These are phyloP conservation scores for Botrytis sinoallii DNA, from an alignment of 2,329 filamentous ascomycete species.

Conservation along the genomic window DNA sequence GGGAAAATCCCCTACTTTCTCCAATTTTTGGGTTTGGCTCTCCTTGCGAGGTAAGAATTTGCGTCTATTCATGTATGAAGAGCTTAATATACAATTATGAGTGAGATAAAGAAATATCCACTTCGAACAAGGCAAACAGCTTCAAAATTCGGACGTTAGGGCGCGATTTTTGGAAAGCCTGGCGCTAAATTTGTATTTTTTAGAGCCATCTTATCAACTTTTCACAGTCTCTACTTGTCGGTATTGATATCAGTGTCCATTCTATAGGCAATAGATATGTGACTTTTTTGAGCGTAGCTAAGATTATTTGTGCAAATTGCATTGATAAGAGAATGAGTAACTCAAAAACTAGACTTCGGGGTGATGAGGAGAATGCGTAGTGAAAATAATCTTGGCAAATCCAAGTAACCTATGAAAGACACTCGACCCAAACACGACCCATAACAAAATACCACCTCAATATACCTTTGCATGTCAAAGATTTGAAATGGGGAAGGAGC, in stretches of 20 bases:
- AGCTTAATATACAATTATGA: background rate
- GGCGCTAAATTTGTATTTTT: background rate
- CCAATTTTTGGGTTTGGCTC: background rate
- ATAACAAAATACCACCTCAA: background rate
- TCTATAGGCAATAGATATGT: background rate
- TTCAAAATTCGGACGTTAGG: background rate
- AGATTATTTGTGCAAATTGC: background rate
- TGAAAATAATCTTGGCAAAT: background rate
- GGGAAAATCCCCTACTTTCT: background rate
- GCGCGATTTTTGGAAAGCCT: background rate
- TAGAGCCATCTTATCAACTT: background rate
- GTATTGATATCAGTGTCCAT: too few species aligned
- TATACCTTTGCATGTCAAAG: background rate
- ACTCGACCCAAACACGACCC: background rate
- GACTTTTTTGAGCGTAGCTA: background rate
- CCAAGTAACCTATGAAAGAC: background rate
- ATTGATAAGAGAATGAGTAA: background rate
- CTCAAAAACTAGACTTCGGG: background rate
- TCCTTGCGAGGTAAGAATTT: background rate
- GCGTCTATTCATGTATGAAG: background rate
- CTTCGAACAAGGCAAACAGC: fast-evolving
- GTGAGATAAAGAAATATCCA: background rate
- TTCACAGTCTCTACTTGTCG: background rate
- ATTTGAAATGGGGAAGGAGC: background rate
- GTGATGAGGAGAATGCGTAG: background rate